A percentile compares a stretch with the other conserved stretches of the same genome.
Conservation (phyloP, 495 filamentous ascomycete genomes). For the Penicillium crystallinum region DNA sequence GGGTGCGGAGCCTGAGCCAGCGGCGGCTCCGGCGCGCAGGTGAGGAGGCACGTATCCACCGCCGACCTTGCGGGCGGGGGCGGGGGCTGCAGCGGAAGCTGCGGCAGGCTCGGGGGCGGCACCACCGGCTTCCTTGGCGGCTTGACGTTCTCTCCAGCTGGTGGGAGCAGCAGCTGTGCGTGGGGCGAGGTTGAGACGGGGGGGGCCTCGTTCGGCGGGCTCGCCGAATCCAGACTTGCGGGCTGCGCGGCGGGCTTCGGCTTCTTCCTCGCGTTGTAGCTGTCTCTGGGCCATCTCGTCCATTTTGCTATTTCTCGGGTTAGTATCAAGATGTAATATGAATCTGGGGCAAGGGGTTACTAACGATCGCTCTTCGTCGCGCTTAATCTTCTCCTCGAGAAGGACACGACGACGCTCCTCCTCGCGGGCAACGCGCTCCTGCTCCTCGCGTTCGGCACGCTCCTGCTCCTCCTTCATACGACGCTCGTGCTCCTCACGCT, state of each 20-base stretch:
- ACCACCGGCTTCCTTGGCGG: slow-evolving; percentile 51
- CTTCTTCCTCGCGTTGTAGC: slow-evolving; percentile 64
- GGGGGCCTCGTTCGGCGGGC: slow-evolving; percentile 54
- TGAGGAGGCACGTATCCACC: slow-evolving; percentile 51
- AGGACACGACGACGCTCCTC: slow-evolving; percentile 61
- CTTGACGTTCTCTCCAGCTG: slow-evolving; percentile 82
- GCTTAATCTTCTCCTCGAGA: slow-evolving; percentile 70
- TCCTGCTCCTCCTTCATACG: slow-evolving; percentile 78
- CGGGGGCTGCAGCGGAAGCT: slow-evolving; percentile 4
- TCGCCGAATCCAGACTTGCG: slow-evolving; percentile 44
- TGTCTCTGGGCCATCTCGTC: slow-evolving; percentile 62
- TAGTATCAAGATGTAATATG: slow-evolving; percentile 8
- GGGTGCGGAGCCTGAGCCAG: slow-evolving; percentile 26
- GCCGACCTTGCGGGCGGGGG: slow-evolving; percentile 26
- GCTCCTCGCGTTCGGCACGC: slow-evolving; percentile 67
- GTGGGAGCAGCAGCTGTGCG: slow-evolving; percentile 49
- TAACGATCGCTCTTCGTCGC: slow-evolving; percentile 77
- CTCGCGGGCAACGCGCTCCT: slow-evolving; percentile 69
- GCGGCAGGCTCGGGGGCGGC: slow-evolving; percentile 24
- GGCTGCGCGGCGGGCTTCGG: slow-evolving; percentile 51
- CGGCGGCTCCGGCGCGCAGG: slow-evolving; percentile 33
- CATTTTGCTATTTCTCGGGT: slow-evolving; percentile 45
- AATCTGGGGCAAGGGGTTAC: slow-evolving; percentile 23
- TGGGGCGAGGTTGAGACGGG: slow-evolving; percentile 59
- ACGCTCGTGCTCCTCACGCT: slow-evolving; percentile 76